Base-by-base conservation (phyloP, 75 land plant genomes). In the Sequoiadendron giganteum region DNA sequence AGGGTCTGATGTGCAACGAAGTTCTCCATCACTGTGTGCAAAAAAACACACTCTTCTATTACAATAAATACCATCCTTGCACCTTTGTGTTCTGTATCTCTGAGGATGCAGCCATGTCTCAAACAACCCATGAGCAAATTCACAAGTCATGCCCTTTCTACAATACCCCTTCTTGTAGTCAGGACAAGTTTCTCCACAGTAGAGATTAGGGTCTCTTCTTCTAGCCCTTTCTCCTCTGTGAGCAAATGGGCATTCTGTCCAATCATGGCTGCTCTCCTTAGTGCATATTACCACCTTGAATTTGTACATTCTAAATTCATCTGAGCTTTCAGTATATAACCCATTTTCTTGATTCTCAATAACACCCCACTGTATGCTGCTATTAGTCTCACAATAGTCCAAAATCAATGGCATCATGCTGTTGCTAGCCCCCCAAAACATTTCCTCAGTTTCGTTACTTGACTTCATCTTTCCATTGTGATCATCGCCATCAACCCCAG, bases 241-340 rank as follows among this genome's bases (percentile, higher is more conserved):
- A 42, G 91, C 89, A 56, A 86, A 92, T 7, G 94, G 94, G 83
- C 94, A 93, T 70, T 86, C 88, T n/a, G 94, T 93, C 94, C 94
- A 93, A 85, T 93, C 94, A 86, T 93, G 94, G 89, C 90, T 90
- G 39, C 88, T 77, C 34, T 54, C 89, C 36, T 85, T 75, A 30
- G 87, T 75, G 87, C 94, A 93, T 76, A 76, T 45, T 54, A 82
- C 48, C 68, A 93, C 90, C 85, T 93, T 93, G 90, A 89, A 93
- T 34, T 80, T 82, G 85, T 85, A 93, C 94, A 93, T 93, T 13
- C 93, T 88, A 85, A 93, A 93, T n/a, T 92, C 93, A 76, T 93
- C 94, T 10, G 93, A 92, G 75, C 81, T 15, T 34, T 75, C 77
- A 75, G 34, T 39, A 75, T 75, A 75, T 2, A 75, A 75, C 34